phyloP scores from a whole-genome alignment of 1,284 basidiomycete genomes.

The Clitocybe nebularis region DNA sequence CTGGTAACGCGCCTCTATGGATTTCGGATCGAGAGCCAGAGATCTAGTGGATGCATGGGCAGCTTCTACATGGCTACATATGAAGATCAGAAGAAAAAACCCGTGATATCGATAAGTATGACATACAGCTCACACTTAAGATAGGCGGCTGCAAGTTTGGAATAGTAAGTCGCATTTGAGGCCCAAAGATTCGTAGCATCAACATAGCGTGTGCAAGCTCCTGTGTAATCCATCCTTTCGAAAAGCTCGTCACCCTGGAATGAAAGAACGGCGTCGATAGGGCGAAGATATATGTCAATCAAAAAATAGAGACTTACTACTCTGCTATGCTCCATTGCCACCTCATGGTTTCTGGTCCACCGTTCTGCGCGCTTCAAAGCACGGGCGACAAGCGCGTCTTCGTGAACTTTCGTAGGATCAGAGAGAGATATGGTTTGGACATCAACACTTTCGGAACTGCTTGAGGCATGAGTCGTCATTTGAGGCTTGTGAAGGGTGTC shows the following conservation, averaged over 20 bases:
- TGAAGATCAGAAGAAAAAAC: neutral
- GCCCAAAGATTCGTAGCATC: constrained; percentile 29
- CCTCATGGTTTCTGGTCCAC: constrained; percentile 13
- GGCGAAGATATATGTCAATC: neutral
- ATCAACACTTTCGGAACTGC: neutral
- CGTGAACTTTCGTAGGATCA: constrained; percentile 7
- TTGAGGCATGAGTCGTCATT: neutral
- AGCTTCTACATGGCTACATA: constrained; percentile 37
- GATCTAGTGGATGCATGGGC: constrained; percentile 38
- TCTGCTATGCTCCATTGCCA: constrained; percentile 16
- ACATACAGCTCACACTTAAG: constrained; percentile 38
- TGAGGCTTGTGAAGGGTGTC: neutral
- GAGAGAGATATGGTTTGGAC: neutral
- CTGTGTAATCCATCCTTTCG: constrained; percentile 24
- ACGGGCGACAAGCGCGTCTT: constrained; percentile 12
- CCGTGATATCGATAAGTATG: neutral
- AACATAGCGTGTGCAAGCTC: constrained; percentile 27
- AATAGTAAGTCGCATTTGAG: constrained; percentile 33
- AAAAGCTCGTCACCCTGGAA: constrained; percentile 31
- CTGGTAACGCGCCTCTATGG: constrained; percentile 38
- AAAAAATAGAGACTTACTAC: constrained; percentile 8
- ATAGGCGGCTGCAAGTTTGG: constrained; percentile 38
- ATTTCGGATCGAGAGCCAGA: constrained; percentile 36
- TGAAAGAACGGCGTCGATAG: neutral
- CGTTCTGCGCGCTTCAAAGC: constrained; percentile 17